phyloP scores from a whole-genome alignment of 768 basidiomycete species.

The Rhodotorula babjevae region DNA sequence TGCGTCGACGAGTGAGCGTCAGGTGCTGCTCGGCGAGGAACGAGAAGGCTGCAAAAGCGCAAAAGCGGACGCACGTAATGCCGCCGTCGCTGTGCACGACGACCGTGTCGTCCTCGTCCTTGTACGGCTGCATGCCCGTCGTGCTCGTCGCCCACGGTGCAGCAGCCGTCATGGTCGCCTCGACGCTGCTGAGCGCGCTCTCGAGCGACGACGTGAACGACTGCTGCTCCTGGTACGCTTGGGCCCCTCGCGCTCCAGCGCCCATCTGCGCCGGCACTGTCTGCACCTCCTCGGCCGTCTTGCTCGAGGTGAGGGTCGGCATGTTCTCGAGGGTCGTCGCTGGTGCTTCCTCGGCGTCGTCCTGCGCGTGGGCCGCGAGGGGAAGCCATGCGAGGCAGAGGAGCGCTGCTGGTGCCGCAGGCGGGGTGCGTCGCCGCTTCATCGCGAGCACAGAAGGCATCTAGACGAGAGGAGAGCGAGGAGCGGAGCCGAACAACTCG shows the following conservation, averaged over 20 bases:
- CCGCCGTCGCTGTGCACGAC: not conserved
- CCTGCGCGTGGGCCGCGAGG: not conserved
- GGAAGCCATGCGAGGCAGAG: not conserved
- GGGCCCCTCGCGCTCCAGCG: not conserved
- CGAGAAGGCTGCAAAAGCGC: rapidly evolving
- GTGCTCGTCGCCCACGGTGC: conserved; percentile 5
- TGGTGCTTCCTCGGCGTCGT: not conserved
- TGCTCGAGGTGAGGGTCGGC: not conserved
- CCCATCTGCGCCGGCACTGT: not conserved
- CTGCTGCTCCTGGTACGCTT: not conserved
- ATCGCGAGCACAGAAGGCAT: not conserved
- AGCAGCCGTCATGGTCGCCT: not conserved
- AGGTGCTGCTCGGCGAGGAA: no score
- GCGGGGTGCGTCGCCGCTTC: not conserved
- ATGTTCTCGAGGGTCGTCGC: no score
- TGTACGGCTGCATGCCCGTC: not conserved
- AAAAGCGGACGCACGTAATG: not conserved
- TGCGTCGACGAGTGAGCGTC: not conserved
- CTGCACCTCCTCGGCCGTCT: not conserved
- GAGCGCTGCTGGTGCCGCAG: not conserved
- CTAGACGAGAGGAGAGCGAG: not conserved
- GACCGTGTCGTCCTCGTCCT: not conserved
- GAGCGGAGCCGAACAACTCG: not conserved
- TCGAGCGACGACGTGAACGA: not conserved
- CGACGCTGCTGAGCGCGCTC: not conserved